Conservation (phyloP, 805 yeast species). For the Metschnikowia lochheadii region DNA sequence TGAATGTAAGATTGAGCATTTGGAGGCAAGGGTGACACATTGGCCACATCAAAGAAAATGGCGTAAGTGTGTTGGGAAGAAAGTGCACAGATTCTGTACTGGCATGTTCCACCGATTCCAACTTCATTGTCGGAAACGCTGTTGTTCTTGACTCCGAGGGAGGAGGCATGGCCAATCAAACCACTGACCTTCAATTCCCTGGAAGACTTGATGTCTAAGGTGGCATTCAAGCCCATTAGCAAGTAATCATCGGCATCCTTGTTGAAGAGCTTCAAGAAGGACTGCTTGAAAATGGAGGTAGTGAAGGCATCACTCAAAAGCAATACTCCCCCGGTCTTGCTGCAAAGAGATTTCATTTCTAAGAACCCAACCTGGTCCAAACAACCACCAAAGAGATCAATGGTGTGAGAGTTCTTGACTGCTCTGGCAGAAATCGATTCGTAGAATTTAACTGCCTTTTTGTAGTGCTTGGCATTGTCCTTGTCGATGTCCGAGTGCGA, state of each 20-base stretch:
- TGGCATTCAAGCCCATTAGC: conserved; percentile 86
- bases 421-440: conserved; percentile 63
- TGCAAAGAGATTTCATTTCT: conserved; percentile 85
- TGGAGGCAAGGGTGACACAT: conserved; percentile 43
- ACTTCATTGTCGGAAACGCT: conserved; percentile 89
- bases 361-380: conserved; percentile 93
- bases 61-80: conserved; percentile 89
- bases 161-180: conserved; percentile 86
- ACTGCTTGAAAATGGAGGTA: conserved; percentile 90
- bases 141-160: conserved; percentile 59
- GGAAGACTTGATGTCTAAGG: conserved; percentile 81
- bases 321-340: conserved; percentile 85
- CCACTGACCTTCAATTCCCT: conserved; percentile 88
- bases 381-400: conserved; percentile 91
- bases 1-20: conserved; percentile 61
- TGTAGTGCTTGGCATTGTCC: conserved; percentile 80
- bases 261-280: conserved; percentile 79
- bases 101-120: conserved; percentile 89
- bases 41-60: conserved; percentile 75
- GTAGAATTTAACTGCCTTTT: conserved; percentile 80
- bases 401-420: conserved; percentile 73
- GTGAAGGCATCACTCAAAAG: conserved; percentile 90
- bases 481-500: conserved; percentile 96
- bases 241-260: conserved; percentile 86
- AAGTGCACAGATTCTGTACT: conserved; percentile 80